A percentile compares a stretch with the other conserved stretches of the same genome.
phyloP scores from a whole-genome alignment of 805 yeast species.

The Torulaspora microellipsoides region DNA sequence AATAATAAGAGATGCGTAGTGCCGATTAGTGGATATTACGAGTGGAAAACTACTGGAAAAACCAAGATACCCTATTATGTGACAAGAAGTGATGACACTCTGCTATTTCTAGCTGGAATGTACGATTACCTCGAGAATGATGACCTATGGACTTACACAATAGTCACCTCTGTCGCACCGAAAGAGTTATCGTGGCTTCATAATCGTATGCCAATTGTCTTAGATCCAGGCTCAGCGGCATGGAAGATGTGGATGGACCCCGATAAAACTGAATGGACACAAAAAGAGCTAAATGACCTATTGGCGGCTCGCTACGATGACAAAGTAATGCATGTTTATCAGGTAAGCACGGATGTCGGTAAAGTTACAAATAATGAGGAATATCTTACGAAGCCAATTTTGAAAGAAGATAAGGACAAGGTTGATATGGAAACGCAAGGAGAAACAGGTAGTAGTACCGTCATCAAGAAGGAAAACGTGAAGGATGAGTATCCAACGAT shows the following conservation, averaged over 20 bases:
- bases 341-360: constrained; percentile 63
- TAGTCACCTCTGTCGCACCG: constrained; percentile 71
- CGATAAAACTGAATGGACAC: constrained; percentile 36
- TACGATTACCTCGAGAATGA: constrained; percentile 29
- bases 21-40: constrained; percentile 81
- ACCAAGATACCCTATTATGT: constrained; percentile 63
- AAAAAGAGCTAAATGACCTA: constrained; percentile 36
- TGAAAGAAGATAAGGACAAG: constrained; percentile 13
- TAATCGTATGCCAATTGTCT: constrained; percentile 68
- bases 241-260: constrained; percentile 63
- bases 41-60: constrained; percentile 51
- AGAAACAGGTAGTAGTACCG: neutral
- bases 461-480: neutral
- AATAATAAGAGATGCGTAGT: constrained; percentile 60
- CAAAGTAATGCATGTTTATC: constrained; percentile 44
- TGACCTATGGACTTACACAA: constrained; percentile 50
- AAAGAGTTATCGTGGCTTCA: constrained; percentile 64
- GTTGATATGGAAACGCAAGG: neutral
- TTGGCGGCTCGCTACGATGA: constrained; percentile 38
- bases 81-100: constrained; percentile 44
- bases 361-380: constrained; percentile 46
- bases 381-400: constrained; percentile 31
- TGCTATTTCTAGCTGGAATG: constrained; percentile 66
- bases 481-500: neutral
- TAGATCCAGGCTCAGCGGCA: constrained; percentile 52